Percentiles rank a stretch among this genome's conserved stretches.
These are phyloP conservation scores for Datura wrightii DNA, from an alignment of 257 asterid species.

Conservation along the genomic window DNA sequence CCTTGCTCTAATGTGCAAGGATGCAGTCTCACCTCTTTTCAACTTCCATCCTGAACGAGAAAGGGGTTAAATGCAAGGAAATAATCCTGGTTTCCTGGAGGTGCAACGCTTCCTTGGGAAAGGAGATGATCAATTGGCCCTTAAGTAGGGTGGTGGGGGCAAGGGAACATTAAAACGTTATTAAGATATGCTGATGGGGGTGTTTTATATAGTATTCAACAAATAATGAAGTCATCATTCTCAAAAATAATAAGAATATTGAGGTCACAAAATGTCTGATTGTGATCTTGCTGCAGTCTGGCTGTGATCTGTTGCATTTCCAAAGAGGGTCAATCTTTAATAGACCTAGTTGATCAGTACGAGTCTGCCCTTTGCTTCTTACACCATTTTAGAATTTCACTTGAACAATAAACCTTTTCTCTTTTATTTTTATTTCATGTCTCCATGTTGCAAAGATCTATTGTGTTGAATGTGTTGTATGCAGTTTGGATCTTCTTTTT, in stretches of 20 bases:
- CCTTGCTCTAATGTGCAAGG: neutral
- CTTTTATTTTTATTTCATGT: neutral
- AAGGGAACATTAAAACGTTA: neutral
- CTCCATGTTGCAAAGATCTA: neutral
- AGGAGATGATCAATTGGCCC: neutral
- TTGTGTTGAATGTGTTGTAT: neutral
- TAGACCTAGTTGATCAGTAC: neutral
- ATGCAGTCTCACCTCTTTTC: neutral
- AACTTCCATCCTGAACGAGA: neutral
- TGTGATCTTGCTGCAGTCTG: conserved; percentile 7
- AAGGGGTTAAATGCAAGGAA: neutral
- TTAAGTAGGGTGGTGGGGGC: neutral
- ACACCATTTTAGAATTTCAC: too few relatives aligned
- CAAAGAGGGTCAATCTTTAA: neutral
- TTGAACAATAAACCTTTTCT: conserved; percentile 3
- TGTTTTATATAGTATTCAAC: neutral
- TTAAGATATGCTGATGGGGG: neutral
- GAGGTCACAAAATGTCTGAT: conserved; percentile 3
- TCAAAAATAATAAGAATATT: neutral
- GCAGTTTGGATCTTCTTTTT: neutral
- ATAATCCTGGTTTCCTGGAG: too few relatives aligned
- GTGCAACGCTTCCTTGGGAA: too few relatives aligned
- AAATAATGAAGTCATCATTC: neutral
- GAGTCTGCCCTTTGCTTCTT: neutral
- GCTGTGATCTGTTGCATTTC: neutral